These are phyloP conservation scores for Rhododendron mucronatum DNA, from an alignment of 148 eudicot genomes.

Conservation along the genomic window DNA sequence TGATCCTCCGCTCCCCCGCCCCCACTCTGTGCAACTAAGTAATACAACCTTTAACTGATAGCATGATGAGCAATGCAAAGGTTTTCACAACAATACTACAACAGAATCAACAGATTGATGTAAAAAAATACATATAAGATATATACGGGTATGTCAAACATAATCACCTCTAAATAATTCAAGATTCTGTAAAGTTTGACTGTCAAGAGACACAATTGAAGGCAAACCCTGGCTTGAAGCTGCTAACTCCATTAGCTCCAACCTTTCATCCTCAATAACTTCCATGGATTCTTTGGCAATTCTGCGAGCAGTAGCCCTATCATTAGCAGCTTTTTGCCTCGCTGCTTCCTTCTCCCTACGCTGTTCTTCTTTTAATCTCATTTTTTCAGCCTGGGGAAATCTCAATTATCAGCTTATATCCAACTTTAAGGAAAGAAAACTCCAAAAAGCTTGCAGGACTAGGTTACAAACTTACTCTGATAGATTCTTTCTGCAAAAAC, in stretches of 20 bases:
- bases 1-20: neutral
- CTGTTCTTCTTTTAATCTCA: constrained; percentile 78
- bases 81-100: neutral
- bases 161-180: constrained; percentile 60
- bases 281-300: constrained; percentile 91
- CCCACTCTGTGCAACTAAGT: neutral
- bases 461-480: constrained; percentile 49
- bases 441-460: neutral
- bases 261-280: constrained; percentile 79
- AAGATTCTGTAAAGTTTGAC: constrained; percentile 69
- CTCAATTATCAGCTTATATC: constrained; percentile 1
- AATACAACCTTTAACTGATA: neutral
- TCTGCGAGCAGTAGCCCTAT: constrained; percentile 85
- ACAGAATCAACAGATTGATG: neutral
- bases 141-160: neutral
- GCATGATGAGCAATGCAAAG: neutral
- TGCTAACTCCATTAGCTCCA: constrained; percentile 94
- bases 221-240: constrained; percentile 67
- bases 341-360: constrained; percentile 89
- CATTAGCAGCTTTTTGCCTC: constrained; percentile 87
- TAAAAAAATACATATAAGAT: neutral
- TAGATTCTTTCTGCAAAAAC: constrained; percentile 64
- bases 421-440: neutral
- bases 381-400: constrained; percentile 62
- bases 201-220: constrained; percentile 70